These are phyloP conservation scores for Mollisiaceae sp. DNA, from an alignment of 2,329 filamentous ascomycete species.

Conservation along the genomic window DNA sequence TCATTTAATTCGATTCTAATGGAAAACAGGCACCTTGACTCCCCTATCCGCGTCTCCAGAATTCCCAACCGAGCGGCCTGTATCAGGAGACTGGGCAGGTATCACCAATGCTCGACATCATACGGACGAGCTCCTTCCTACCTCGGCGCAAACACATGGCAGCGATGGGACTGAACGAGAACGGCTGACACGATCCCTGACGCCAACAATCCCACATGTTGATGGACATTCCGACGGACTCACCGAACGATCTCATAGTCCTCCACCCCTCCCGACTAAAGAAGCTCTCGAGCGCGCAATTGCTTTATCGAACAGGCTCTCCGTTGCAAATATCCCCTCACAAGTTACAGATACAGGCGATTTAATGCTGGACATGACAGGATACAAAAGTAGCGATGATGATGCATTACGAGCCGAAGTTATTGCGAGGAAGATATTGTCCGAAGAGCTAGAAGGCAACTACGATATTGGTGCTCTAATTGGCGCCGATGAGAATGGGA, in stretches of 20 bases:
- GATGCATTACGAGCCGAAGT: slow-evolving; percentile 91
- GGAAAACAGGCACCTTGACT: slow-evolving; percentile 46
- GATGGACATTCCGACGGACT: slow-evolving; percentile 37
- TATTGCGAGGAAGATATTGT: slow-evolving; percentile 88
- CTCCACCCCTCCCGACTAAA: slow-evolving; percentile 70
- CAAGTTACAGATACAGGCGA: slow-evolving; percentile 92
- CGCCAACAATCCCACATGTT: slow-evolving; percentile 43
- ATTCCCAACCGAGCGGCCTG: slow-evolving; percentile 51
- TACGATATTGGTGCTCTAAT: slow-evolving; percentile 97
- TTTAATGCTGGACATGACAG: slow-evolving; percentile 97
- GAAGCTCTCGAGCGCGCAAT: slow-evolving; percentile 86
- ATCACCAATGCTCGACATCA: slow-evolving; percentile 49
- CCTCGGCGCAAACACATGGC: slow-evolving; percentile 48
- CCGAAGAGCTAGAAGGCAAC: slow-evolving; percentile 90
- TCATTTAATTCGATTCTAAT: neutral
- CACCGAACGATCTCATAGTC: slow-evolving; percentile 72
- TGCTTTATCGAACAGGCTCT: slow-evolving; percentile 84
- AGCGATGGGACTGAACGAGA: slow-evolving; percentile 41
- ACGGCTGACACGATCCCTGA: slow-evolving; percentile 47
- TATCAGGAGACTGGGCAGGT: slow-evolving; percentile 57
- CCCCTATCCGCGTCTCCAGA: slow-evolving; percentile 60
- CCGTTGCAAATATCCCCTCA: slow-evolving; percentile 88
- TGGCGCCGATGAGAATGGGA: slow-evolving; percentile 92
- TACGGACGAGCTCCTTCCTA: slow-evolving; percentile 60
- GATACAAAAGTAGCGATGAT: slow-evolving; percentile 92